phyloP scores from a whole-genome alignment of 345 rosid species.

The Abelmoschus esculentus region DNA sequence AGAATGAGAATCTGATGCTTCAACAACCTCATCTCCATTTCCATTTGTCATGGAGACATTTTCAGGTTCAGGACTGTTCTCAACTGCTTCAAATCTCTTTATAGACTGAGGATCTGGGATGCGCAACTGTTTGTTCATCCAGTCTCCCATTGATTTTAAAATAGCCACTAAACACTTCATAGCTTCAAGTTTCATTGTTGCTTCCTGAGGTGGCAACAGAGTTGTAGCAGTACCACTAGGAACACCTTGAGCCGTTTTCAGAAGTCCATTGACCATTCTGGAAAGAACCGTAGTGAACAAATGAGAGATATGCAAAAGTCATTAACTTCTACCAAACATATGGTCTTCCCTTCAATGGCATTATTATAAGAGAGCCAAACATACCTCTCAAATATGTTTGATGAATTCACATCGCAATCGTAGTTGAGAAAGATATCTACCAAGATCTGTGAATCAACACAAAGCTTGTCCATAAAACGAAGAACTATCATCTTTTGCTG shows the following conservation, averaged over 20 bases:
- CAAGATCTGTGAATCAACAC: conserved; percentile 91
- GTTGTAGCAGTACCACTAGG: conserved; percentile 79
- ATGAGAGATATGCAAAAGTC: not conserved
- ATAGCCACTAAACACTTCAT: conserved; percentile 93
- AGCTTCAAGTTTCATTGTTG: conserved; percentile 88
- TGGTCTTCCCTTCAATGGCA: not conserved
- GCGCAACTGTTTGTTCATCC: conserved; percentile 93
- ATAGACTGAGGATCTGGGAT: conserved; percentile 80
- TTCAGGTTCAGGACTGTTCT: conserved; percentile 57
- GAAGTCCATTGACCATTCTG: conserved; percentile 99
- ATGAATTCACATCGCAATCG: conserved; percentile 98
- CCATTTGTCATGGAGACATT: conserved; percentile 66
- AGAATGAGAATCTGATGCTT: conserved; percentile 87
- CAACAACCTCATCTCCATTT: conserved; percentile 64
- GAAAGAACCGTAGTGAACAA: conserved; percentile 19
- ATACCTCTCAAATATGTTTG: conserved; percentile 98
- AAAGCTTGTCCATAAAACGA: conserved; percentile 91
- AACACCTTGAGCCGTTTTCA: conserved; percentile 98
- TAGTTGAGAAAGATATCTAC: conserved; percentile 98
- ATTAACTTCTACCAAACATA: not conserved
- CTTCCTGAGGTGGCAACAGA: conserved; percentile 89
- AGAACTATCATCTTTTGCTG: conserved; percentile 99
- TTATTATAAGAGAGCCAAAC: conserved; percentile 6
- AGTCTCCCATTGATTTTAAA: conserved; percentile 95
- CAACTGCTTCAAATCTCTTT: conserved; percentile 52